Evolutionary conservation across 345 rosid species (phyloP), one percentile per base, ranked within the genome.

Genomic region (thale cress (Arabidopsis thaliana)): DNA sequence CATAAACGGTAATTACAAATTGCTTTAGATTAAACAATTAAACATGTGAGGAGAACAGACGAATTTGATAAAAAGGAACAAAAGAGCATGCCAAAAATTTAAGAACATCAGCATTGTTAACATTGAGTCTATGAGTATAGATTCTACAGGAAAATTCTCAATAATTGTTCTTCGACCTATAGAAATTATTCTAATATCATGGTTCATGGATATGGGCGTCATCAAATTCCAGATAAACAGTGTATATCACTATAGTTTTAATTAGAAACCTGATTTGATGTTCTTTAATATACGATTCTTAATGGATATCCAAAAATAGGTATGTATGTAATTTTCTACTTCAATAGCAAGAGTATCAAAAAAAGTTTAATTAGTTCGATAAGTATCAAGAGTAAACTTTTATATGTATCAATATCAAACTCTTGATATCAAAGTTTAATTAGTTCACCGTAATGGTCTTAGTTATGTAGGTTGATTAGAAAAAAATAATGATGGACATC

Each of bases 221-320:
- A 77, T 64, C 80, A 77, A 56, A 71, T 77, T 77, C 80, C 44
- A 20, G 30, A 13, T 24, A 16, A 70, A 63, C 42, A 56, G 80
- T 45, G 69, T 53, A 44, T 55, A 41, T 77, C 44, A 70, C 65
- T 23, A 69, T 3, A 37, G 33, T 46, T 70, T 37, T 48, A 16
- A 16, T 16, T 28, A 57, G 52, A 71, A 56, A 44, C 42, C 20
- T 44, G 32, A 71, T 70, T 57, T 57, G 61, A 77, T 71, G 32
- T 69, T 60, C 63, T 33, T 44, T 53, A 6, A 36, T 34, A 61
- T 25, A 61, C 37, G 38, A 69, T 76, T 76, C 64, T 69, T 34
- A 10, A 25, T 52, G 28, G 51, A 76, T 59, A 69, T 76, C 41
- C 69, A 6, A 8, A 68, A 68, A 40, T 41, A 67, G 60, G 32